phyloP scores from a whole-genome alignment of 805 yeast genomes.

The Candida jianshihensis region DNA sequence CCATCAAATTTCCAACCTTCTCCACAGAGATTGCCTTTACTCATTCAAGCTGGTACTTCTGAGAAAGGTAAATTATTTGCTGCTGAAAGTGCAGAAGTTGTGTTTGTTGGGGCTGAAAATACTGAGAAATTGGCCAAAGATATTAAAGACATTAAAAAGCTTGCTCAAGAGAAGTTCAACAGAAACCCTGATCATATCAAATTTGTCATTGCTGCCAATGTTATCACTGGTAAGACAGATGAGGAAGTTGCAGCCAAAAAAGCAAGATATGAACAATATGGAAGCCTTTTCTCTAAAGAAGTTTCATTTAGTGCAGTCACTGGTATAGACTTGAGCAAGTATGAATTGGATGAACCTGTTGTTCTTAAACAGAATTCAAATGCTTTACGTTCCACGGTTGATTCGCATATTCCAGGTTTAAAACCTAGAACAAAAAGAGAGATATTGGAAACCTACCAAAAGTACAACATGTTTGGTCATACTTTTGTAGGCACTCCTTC shows the following conservation, averaged over 20 bases:
- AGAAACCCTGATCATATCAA: conserved; percentile 30
- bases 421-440: conserved; percentile 13
- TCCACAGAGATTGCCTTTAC: conserved; percentile 36
- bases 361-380: conserved; percentile 18
- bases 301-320: conserved; percentile 35
- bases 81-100: conserved; percentile 35
- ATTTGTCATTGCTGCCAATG: conserved; percentile 25
- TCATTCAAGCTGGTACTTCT: conserved; percentile 36
- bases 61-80: conserved; percentile 32
- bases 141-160: conserved; percentile 18
- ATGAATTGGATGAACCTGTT: conserved; percentile 24
- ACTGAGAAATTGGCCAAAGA: conserved; percentile 23
- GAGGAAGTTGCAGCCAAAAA: conserved; percentile 31
- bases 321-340: conserved; percentile 31
- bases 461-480: conserved; percentile 16
- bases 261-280: conserved; percentile 19
- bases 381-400: conserved; percentile 25
- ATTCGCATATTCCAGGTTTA: conserved; percentile 17
- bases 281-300: conserved; percentile 31
- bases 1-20: conserved; percentile 34
- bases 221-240: conserved; percentile 29
- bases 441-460: conserved; percentile 21
- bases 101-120: conserved; percentile 28
- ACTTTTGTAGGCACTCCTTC: conserved; percentile 26
- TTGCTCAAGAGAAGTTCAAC: conserved; percentile 25